phyloP scores from a whole-genome alignment of 306 rosid species.

The Clitoria ternatea region DNA sequence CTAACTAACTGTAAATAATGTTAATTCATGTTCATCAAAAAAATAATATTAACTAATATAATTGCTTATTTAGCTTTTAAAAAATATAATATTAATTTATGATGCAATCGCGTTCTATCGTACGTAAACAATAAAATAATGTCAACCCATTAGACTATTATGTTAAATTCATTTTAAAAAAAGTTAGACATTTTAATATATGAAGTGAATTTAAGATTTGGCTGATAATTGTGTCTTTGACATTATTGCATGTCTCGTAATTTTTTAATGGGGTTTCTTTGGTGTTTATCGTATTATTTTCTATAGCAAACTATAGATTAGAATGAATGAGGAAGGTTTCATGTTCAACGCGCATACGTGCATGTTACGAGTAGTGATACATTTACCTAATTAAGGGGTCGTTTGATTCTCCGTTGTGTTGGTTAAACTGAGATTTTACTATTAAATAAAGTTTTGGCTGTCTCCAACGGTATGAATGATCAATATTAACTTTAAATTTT shows the following conservation, averaged over 20 bases:
- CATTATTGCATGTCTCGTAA: conserved; percentile 21
- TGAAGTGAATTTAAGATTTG: neutral
- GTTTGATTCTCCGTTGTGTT: no score
- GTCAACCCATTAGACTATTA: conserved; percentile 1
- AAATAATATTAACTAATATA: neutral
- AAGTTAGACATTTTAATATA: neutral
- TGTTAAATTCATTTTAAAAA: neutral
- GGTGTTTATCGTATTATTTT: neutral
- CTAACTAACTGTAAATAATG: neutral
- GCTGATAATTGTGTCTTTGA: conserved; percentile 26
- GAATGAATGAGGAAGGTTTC: neutral
- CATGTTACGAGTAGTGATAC: neutral
- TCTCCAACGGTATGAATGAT: no score
- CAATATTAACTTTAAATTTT: no score
- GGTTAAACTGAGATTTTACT: no score
- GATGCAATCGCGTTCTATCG: neutral
- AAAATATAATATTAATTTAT: neutral
- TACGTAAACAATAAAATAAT: neutral
- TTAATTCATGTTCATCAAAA: neutral
- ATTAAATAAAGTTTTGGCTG: no score
- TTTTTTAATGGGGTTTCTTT: conserved; percentile 5
- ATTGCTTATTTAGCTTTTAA: no score
- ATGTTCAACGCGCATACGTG: conserved; percentile 6
- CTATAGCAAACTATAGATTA: neutral
- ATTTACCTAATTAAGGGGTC: neutral